Percentiles rank a stretch among this genome's conserved stretches.
These are phyloP conservation scores for Hyparrhenia diplandra DNA, from an alignment of 176 grass and related monocot species.

Conservation along the genomic window DNA sequence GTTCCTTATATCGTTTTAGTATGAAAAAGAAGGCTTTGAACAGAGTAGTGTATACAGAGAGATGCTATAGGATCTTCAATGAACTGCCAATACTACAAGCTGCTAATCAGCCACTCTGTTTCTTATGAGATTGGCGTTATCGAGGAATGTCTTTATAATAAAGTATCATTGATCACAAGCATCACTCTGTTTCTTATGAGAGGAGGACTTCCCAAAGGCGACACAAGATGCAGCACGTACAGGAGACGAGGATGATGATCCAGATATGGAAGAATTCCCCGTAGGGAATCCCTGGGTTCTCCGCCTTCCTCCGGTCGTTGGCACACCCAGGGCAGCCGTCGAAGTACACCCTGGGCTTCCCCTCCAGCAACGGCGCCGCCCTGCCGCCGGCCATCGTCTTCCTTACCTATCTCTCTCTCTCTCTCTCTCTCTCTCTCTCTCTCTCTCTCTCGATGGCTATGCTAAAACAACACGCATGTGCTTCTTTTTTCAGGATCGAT, in stretches of 20 bases:
- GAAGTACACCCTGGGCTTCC: slow-evolving; percentile 17
- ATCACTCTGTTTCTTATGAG: neutral
- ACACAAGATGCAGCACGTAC: neutral
- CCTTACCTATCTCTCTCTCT: neutral
- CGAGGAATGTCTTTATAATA: too few relatives aligned
- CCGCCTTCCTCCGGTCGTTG: slow-evolving; percentile 34
- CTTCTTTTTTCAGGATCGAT: too few relatives aligned
- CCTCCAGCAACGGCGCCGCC: slow-evolving; percentile 25
- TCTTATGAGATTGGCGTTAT: too few relatives aligned
- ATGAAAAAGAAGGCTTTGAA: too few relatives aligned
- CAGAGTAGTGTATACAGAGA: too few relatives aligned
- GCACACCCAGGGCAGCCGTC: slow-evolving; percentile 57
- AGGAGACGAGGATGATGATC: slow-evolving; percentile 46
- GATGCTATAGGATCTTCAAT: too few relatives aligned
- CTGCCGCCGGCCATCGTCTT: neutral
- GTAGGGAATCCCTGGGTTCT: slow-evolving; percentile 33
- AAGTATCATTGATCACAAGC: neutral
- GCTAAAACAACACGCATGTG: neutral
- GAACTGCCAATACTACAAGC: neutral
- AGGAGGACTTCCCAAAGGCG: neutral
- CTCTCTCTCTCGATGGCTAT: neutral
- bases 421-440: neutral
- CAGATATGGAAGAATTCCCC: slow-evolving; percentile 40
- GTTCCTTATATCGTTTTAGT: neutral
- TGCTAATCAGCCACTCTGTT: neutral